Base-by-base conservation (phyloP, 257 asterid genomes). In the Oldenlandia corymbosa region DNA sequence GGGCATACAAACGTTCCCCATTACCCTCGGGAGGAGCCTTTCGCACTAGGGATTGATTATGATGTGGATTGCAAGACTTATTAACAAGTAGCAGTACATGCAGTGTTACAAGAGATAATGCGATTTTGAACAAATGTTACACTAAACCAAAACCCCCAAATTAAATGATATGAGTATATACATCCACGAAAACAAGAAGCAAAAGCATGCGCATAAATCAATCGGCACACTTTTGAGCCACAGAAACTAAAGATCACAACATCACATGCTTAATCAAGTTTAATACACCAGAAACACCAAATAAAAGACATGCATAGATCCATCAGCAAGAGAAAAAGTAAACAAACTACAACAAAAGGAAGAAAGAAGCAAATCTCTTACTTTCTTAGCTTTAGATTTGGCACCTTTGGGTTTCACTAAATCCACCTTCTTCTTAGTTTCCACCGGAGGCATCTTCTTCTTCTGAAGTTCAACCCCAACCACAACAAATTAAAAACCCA, bases 321-420 rank as follows among this genome's bases (percentile, higher is more conserved):
- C 62, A 51, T 12, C 36, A 36, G 42, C 64, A 5, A 24, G 5
- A 49, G 31, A 31, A 12, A 26, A 70, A 9, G 17, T 39, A 45
- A 45, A 16, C 5, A 24, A 32, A 10, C 1, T 24, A 3, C 10
- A 17, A 39, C 41, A 24, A 54, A 42, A 10, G 2, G 1, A 23
- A 5, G 31, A n/a, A 24, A 7, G 18, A 9, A 21, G 20, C 42
- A 13, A 21, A 60, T 14, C 10, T 20, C 83, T 81, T 72, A 84
- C 95, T 39, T 78, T 65, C 60, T 79, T 79, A 48, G 73, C 73
- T 72, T 81, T 85, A 46, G 90, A 84, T 83, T 86, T 83, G 63
- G 49, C 58, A 28, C 41, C 72, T 63, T 76, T 79, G 26, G 81
- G 64, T 67, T 77, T 83, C 56, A 54, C 69, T 7, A 77, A 59